These are phyloP conservation scores for Cajanus cajan DNA, from an alignment of 306 rosid species.

Conservation along the genomic window DNA sequence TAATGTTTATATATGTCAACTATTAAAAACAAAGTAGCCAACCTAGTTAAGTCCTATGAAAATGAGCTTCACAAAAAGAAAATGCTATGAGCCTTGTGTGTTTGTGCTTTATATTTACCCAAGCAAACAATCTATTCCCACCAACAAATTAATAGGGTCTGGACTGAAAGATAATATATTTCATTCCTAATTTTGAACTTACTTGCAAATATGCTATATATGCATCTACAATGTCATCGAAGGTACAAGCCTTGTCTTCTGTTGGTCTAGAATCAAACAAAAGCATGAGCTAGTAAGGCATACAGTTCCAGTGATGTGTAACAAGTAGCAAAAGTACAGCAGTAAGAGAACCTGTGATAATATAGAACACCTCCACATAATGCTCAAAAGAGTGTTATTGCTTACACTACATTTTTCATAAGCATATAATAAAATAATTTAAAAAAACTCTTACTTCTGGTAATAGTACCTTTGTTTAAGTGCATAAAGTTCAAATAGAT, in stretches of 20 bases:
- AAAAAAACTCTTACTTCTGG: constrained; percentile 63
- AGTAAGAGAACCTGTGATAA: not conserved
- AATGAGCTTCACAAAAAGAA: too few relatives aligned
- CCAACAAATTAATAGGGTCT: not conserved
- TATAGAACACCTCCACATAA: not conserved
- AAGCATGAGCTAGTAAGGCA: constrained; percentile 23
- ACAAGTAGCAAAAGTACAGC: not conserved
- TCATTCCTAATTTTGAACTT: constrained; percentile 41
- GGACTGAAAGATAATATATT: constrained; percentile 27
- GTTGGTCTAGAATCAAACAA: constrained; percentile 47
- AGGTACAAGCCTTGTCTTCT: constrained; percentile 53
- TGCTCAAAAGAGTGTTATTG: constrained; percentile 14
- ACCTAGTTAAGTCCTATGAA: too few relatives aligned
- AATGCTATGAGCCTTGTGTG: too few relatives aligned
- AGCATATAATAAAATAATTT: constrained; percentile 18
- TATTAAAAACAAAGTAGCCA: too few relatives aligned
- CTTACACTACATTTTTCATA: not conserved
- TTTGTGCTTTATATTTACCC: not conserved
- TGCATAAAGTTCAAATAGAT: constrained; percentile 84
- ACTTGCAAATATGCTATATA: constrained; percentile 94
- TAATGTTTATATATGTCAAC: too few relatives aligned
- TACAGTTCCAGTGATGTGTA: not conserved
- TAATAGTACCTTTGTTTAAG: constrained; percentile 70
- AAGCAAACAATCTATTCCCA: not conserved
- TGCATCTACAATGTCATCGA: constrained; percentile 85